Evolutionary conservation across 441 rosid species (phyloP), one percentile per base, ranked within the genome.

Genomic region (Adansonia madagascariensis): DNA sequence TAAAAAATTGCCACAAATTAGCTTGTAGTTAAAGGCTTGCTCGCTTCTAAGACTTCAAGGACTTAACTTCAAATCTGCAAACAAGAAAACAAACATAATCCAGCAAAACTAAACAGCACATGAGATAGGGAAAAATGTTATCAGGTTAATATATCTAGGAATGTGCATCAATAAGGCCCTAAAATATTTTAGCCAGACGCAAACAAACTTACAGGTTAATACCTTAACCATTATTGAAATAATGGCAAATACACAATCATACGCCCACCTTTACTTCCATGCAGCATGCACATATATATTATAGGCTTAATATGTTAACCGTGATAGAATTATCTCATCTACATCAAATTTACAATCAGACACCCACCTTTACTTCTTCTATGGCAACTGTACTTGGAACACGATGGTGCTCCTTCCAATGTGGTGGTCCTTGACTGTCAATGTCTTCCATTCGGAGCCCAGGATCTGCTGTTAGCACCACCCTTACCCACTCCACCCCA

Each of bases 311-410:
- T n/a, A 35, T 8, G 2, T n/a, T 18, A 61, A 60, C 57, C 12
- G 44, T 27, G 57, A 44, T 66, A 43, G 70, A 69, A 57, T 49
- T 64, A 56, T 47, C 49, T 53, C 61, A 41, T 56, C 39, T 39
- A 80, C 55, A 57, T 68, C 53, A 35, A 74, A 39, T 27, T 64
- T 64, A 59, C n/a, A 59, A 53, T 72, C 69, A 43, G 61, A 68
- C 11, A 31, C 87, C 80, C 79, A 96, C 99, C 98, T 95, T 90
- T 83, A 91, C 99, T 92, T 96, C 98, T 86, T 94, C 99, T 35
- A 97, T 89, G 78, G 99, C 99, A 82, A 97, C 87, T 56, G 98
- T 97, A 87, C 99, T 97, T 47, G 99, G 98, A 84, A 97, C 98
- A 79, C 99, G 99, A 31, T 98, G 98, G 81, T 96, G 99, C 83